Percentiles rank a stretch among this genome's conserved stretches.
Conservation (phyloP, 2,329 filamentous ascomycete species). For the Epichloe gansuensis region DNA sequence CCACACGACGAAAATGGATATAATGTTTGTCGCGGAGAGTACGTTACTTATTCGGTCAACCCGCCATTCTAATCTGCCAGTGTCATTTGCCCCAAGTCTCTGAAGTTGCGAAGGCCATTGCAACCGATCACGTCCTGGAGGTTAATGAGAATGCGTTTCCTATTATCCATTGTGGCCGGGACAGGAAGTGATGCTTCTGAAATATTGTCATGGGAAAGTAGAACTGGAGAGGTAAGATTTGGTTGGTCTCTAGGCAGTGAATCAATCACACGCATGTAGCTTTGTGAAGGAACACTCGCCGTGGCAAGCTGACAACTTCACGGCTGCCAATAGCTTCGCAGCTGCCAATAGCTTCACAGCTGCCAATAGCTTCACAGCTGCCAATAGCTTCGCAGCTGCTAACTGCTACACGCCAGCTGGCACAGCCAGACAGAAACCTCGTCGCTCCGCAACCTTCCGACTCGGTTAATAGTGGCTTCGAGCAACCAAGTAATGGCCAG, state of each 20-base stretch:
- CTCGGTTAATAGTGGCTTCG: not conserved
- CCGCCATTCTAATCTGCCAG: conserved; percentile 14
- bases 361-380: not conserved
- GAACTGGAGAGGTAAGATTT: not conserved
- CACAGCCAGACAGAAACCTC: not conserved
- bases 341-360: no score
- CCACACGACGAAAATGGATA: conserved; percentile 17
- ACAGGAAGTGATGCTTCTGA: not conserved
- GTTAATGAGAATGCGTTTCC: conserved; percentile 8
- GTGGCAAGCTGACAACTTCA: no score
- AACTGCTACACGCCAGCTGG: not conserved
- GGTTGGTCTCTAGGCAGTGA: not conserved
- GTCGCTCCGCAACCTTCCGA: not conserved
- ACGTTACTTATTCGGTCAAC: conserved; percentile 5
- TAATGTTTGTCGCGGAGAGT: conserved; percentile 9
- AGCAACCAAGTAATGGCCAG: no score
- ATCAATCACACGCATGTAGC: no score
- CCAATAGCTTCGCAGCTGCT: not conserved
- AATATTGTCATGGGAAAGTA: not conserved
- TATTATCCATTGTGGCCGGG: conserved; percentile 11
- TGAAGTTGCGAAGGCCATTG: conserved; percentile 10
- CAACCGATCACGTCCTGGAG: conserved; percentile 13
- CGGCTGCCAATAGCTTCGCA: no score
- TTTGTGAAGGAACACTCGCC: no score
- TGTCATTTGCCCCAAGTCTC: conserved; percentile 13